Base-by-base conservation (phyloP, 129 eudicot species). In the Lactuca sativa region DNA sequence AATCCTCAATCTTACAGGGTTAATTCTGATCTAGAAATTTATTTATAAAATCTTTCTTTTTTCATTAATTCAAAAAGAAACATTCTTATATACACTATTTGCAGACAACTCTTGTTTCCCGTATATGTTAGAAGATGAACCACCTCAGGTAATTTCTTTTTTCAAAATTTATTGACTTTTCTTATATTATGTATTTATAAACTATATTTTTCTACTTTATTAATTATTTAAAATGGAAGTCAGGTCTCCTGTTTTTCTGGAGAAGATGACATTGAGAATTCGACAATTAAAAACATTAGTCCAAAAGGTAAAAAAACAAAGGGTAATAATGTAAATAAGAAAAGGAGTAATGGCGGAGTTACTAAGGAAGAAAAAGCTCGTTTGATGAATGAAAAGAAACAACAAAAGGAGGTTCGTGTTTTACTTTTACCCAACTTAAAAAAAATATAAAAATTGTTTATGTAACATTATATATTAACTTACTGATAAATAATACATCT, bases 301-400 rank as follows among this genome's bases (percentile, higher is more conserved):
- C 62, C 32, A 14, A 67, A 73, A 48, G 73, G 56, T 74, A 79
- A 69, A 68, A 53, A 69, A 68, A 53, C 18, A 9, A 77, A 74
- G 57, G 73, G 62, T 66, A 37, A 60, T 64, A 37, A 60, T 64
- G 36, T 55, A 56, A 64, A 69, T 52, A 59, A 75, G 73, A 75
- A 72, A 69, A 76, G 15, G 15, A 49, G 41, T 33, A 43, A 48
- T 64, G 82, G 73, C 59, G 83, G 70, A 77, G 76, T 12, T 56
- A 71, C 88, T 13, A 85, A 88, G 70, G 95, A 84, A 79, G 97
- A 91, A 59, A 80, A 75, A 74, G 79, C 81, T 67, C 86, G 77
- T 56, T 54, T 78, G 77, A 84, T 82, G 79, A 86, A 84, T 43
- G 89, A 88, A 80, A 92, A 79, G 85, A 88, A 81, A 62, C 89